Evolutionary conservation across 257 asterid genomes (phyloP), one percentile per base, ranked within the genome.

Genomic region (Linaria vulgaris): DNA sequence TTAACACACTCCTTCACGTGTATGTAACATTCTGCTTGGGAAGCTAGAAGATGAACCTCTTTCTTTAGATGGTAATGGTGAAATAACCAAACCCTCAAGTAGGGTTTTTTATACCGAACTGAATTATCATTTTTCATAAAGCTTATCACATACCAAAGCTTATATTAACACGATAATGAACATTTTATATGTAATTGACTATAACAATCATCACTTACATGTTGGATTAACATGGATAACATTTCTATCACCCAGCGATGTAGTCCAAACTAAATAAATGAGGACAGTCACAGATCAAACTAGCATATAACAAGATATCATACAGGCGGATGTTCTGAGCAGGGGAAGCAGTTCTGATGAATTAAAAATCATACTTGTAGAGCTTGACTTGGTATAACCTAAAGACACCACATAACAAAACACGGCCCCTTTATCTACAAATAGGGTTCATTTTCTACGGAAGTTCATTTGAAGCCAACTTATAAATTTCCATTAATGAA

Each of bases 281-380:
- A 54, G 45, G 61, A 25, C 59, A 47, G 24, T 49, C 62, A n/a
- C 31, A 22, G 62, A 30, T 49, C 52, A 50, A 30, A 20, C 19
- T 27, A 52, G 5, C 25, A 31, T 21, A 45, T 0, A 44, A 56
- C 52, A 61, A 21, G 47, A 2, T 27, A 34, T 34, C 41, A 34
- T 34, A 34, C 9, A 34, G 1, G 5, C 41, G 6, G 41, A 48
- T 41, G 46, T 24, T 55, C 43, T 43, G 44, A 43, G 69, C 62
- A 60, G 24, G 63, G 19, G 44, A 34, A 54, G 23, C 61, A 37
- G 66, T 12, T 56, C 25, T 48, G 49, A 55, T 31, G 75, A 39
- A n/a, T n/a, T n/a, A n/a, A n/a, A n/a, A 20, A 52, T 41, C 54
- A 59, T 44, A 34, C 60, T 19, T 27, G 34, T 27, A 27, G 4